Conservation (phyloP, 331 rosid genomes). For the Malus hybrid region DNA sequence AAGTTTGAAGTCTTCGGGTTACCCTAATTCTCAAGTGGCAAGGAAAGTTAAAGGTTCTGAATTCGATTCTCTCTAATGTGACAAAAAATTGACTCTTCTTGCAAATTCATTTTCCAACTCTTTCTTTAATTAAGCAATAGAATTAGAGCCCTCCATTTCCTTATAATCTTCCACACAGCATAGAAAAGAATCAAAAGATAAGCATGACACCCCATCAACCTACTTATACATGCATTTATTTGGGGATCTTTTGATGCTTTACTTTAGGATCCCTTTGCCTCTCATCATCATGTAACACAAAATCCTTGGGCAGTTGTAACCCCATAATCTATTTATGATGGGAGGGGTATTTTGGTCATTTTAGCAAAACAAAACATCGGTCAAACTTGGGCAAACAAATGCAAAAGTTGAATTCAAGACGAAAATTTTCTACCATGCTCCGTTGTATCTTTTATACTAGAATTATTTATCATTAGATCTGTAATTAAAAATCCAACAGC, state of each 20-base stretch:
- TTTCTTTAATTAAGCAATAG: neutral
- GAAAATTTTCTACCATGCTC: neutral
- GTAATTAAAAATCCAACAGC: too few species aligned
- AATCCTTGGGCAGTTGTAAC: neutral
- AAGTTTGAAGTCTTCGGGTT: too few species aligned
- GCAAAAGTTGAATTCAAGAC: neutral
- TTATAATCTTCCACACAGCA: neutral
- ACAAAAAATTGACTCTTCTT: too few species aligned
- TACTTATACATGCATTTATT: neutral
- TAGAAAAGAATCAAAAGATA: neutral
- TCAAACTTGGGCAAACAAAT: neutral
- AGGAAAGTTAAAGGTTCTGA: too few species aligned
- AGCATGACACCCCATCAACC: neutral
- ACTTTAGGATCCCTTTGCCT: neutral
- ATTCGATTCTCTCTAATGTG: neutral
- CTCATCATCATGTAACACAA: neutral
- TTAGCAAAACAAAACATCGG: neutral
- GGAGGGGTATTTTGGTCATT: neutral
- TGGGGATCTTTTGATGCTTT: neutral
- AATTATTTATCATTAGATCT: neutral
- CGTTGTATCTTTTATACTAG: neutral
- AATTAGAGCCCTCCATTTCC: neutral
- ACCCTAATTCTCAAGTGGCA: neutral
- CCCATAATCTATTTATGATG: neutral
- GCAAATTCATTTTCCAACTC: neutral